phyloP scores from a whole-genome alignment of 2,329 filamentous ascomycete species.

The Trichoderma polysporum region DNA sequence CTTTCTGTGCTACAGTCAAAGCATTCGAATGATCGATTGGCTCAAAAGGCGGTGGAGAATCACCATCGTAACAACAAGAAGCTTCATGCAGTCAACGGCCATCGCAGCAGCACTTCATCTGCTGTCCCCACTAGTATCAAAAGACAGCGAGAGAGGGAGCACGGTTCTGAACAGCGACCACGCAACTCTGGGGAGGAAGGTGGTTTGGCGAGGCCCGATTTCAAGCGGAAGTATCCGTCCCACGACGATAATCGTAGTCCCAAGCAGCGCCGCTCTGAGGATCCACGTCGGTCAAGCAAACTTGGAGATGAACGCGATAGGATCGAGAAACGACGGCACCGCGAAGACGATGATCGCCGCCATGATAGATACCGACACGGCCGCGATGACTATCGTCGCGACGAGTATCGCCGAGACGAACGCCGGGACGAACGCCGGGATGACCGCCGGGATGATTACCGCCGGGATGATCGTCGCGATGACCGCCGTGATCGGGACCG shows the following conservation, averaged over 20 bases:
- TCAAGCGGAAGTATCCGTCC: constrained; percentile 61
- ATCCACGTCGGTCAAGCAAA: constrained; percentile 40
- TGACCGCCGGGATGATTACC: constrained; percentile 28
- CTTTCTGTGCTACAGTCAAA: constrained; percentile 89
- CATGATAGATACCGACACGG: constrained; percentile 38
- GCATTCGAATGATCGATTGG: constrained; percentile 72
- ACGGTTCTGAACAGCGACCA: constrained; percentile 48
- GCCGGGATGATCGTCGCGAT: constrained; percentile 27
- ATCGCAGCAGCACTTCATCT: constrained; percentile 68
- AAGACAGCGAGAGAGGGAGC: constrained; percentile 47
- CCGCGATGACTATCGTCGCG: constrained; percentile 37
- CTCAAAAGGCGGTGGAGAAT: constrained; percentile 81
- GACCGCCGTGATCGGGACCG: constrained; percentile 25
- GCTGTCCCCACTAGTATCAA: constrained; percentile 57
- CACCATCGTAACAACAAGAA: constrained; percentile 96
- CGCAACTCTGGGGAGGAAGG: constrained; percentile 53
- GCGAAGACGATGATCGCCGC: constrained; percentile 34
- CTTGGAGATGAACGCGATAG: constrained; percentile 41
- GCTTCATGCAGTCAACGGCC: constrained; percentile 54
- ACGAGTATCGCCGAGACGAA: constrained; percentile 29
- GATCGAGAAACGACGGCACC: constrained; percentile 32
- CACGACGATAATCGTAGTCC: constrained; percentile 44
- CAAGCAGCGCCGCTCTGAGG: constrained; percentile 45
- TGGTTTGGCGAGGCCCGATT: constrained; percentile 51
- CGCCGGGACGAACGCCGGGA: constrained; percentile 27